Conservation (phyloP, 805 yeast species). For the Wickerhamomyces ciferrii region DNA sequence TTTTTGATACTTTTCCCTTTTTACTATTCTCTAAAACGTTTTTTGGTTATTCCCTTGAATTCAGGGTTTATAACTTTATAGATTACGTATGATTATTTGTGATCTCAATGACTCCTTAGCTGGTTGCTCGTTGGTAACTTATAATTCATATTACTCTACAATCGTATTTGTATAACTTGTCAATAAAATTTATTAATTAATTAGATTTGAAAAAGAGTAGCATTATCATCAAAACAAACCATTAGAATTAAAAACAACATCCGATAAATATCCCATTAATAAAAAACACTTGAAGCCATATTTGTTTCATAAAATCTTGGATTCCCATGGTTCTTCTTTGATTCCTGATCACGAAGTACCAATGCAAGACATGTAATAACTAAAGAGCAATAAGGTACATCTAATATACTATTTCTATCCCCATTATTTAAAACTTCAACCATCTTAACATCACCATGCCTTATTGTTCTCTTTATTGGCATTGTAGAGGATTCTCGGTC, state of each 20-base stretch:
- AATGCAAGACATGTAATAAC: conserved; percentile 19
- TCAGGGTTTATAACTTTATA: background rate
- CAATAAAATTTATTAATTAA: background rate
- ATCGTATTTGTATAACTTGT: background rate
- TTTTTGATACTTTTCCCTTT: background rate
- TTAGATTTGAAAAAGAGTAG: no score
- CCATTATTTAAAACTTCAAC: conserved; percentile 13
- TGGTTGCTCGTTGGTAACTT: background rate
- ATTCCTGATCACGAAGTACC: conserved; percentile 20
- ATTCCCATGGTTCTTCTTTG: conserved; percentile 15
- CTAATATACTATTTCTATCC: conserved; percentile 6
- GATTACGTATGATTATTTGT: no score
- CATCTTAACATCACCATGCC: conserved; percentile 17
- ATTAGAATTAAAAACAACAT: no score
- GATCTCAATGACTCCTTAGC: conserved; percentile 3
- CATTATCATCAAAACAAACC: background rate
- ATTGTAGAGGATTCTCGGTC: conserved; percentile 10
- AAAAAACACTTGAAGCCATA: conserved; percentile 4
- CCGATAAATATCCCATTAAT: background rate
- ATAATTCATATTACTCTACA: background rate
- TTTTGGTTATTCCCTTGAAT: background rate
- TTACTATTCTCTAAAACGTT: background rate
- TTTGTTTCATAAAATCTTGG: conserved; percentile 16
- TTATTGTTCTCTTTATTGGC: conserved; percentile 10
- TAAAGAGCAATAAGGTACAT: conserved; percentile 13